Base-by-base conservation (phyloP, 2,329 filamentous ascomycete species). In the Ceratocystis lukuohia region DNA sequence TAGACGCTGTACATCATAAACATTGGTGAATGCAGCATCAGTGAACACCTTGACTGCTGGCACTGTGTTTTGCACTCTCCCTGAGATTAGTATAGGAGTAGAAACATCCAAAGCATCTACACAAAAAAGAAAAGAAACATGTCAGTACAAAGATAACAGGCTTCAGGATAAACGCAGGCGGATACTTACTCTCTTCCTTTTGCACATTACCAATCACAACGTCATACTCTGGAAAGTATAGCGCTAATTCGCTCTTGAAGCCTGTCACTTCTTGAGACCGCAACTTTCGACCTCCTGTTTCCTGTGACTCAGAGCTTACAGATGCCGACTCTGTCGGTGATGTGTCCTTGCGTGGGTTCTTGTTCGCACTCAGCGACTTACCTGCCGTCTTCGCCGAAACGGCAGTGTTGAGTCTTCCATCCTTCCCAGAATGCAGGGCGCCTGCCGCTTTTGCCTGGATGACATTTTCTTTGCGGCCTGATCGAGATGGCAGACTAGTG, bases 201-300 rank as follows among this genome's bases (percentile, higher is more conserved):
- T 86, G 84, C 69, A 90, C 87, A 73, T 95, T 89, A 69, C 89
- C 91, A 76, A 97, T 91, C 70, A 96, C 84, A 74, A 96, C 90
- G 76, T 96, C 92, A 75, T 96, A 97, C 72, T 95, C 92, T 64
- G 89, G 86, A 73, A 97, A 96, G 77, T 96, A 97, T 61, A 85
- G 83, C 46, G 91, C 87, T 69, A 97, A 81, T 73, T 96, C 92
- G 76, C 91, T 96, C 80, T 95, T 96, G 77, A 91, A 87, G 71
- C 90, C 83, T 64, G 87, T 87, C 10, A 88, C 88, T 72, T 96
- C 91, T 72, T 95, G 89, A 64, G 91, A 96, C 69, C 93, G 84
- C 74, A 96, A 79, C 73, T 91, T 93, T 72, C 83, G 82, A 70
- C 92, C 85, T 70, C 89, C 88, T 70, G 89, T 86, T 68, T 85